A percentile compares a stretch with the other conserved stretches of the same genome.
phyloP scores from a whole-genome alignment of 495 filamentous ascomycete species.

The Penicillium mononematosum region DNA sequence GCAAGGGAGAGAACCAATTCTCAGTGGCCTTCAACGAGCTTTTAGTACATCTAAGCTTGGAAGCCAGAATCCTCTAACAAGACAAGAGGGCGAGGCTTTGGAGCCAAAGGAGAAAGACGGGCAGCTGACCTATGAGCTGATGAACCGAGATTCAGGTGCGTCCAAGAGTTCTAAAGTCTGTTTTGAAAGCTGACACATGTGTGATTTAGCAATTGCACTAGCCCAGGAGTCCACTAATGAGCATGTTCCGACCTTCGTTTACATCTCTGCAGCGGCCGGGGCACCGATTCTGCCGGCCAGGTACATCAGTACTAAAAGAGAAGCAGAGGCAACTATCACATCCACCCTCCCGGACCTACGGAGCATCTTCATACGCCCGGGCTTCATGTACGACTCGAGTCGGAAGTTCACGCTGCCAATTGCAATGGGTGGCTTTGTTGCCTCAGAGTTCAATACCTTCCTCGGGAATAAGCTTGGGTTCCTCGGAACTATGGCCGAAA shows the following conservation, averaged over 20 bases:
- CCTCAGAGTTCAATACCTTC: slow-evolving; percentile 67
- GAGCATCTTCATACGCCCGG: slow-evolving; percentile 77
- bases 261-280: slow-evolving; percentile 83
- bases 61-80: slow-evolving; percentile 64
- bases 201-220: slow-evolving; percentile 61
- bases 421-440: slow-evolving; percentile 67
- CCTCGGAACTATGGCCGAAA: slow-evolving; percentile 76
- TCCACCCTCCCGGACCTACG: slow-evolving; percentile 70
- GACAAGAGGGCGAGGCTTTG: slow-evolving; percentile 55
- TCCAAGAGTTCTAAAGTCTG: slow-evolving; percentile 4
- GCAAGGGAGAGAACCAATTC: slow-evolving; percentile 71
- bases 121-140: slow-evolving; percentile 93
- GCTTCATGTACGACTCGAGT: slow-evolving; percentile 83
- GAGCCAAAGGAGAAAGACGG: slow-evolving; percentile 62
- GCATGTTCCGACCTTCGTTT: slow-evolving; percentile 70
- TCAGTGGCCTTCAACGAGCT: slow-evolving; percentile 71
- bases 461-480: slow-evolving; percentile 70
- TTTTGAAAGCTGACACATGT: slow-evolving; percentile 21
- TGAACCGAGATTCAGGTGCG: slow-evolving; percentile 85
- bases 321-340: slow-evolving; percentile 79
- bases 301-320: slow-evolving; percentile 89
- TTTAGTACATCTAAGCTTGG: slow-evolving; percentile 67
- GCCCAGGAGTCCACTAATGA: slow-evolving; percentile 71
- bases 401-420: slow-evolving; percentile 81
- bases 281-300: slow-evolving; percentile 77